A percentile compares a stretch with the other conserved stretches of the same genome.
Evolutionary conservation across 2,329 filamentous ascomycete genomes (phyloP).

Genomic region (Cryoendolithus antarcticus): DNA sequence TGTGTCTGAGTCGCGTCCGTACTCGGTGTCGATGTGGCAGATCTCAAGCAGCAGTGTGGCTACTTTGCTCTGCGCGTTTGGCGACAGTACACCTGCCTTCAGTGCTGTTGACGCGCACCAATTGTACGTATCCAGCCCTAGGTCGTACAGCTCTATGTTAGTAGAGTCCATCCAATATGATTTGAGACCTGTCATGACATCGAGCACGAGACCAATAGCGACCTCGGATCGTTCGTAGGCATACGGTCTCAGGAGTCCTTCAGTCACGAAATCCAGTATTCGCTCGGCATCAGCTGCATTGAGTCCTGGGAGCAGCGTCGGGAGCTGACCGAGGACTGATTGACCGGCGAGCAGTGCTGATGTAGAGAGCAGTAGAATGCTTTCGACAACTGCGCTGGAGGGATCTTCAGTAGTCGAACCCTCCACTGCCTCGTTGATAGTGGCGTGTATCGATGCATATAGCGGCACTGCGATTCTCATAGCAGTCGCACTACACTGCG

Average conservation of each 20-base stretch:
- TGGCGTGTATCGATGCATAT: slow-evolving; percentile 10
- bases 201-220: slow-evolving; percentile 55
- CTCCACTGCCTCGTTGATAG: not conserved
- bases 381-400: slow-evolving; percentile 11
- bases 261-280: slow-evolving; percentile 36
- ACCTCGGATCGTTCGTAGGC: slow-evolving; percentile 64
- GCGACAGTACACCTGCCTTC: slow-evolving; percentile 56
- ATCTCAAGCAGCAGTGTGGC: slow-evolving; percentile 58
- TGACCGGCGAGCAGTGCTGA: slow-evolving; percentile 14
- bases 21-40: slow-evolving; percentile 54
- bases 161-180: slow-evolving; percentile 48
- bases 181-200: slow-evolving; percentile 53
- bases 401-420: not conserved
- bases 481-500: slow-evolving; percentile 9
- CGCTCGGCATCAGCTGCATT: slow-evolving; percentile 25
- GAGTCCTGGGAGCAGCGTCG: slow-evolving; percentile 14
- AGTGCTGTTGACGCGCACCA: slow-evolving; percentile 62
- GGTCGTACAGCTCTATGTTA: slow-evolving; percentile 47
- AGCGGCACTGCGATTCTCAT: slow-evolving; percentile 12
- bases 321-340: slow-evolving; percentile 12
- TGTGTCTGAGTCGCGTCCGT: slow-evolving; percentile 42
- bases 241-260: slow-evolving; percentile 39
- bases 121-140: slow-evolving; percentile 63
- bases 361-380: slow-evolving; percentile 12
- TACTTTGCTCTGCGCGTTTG: slow-evolving; percentile 54